Evolutionary conservation across 2,329 filamentous ascomycete species (phyloP).

Genomic region (Aspergillus pseudotamarii): DNA sequence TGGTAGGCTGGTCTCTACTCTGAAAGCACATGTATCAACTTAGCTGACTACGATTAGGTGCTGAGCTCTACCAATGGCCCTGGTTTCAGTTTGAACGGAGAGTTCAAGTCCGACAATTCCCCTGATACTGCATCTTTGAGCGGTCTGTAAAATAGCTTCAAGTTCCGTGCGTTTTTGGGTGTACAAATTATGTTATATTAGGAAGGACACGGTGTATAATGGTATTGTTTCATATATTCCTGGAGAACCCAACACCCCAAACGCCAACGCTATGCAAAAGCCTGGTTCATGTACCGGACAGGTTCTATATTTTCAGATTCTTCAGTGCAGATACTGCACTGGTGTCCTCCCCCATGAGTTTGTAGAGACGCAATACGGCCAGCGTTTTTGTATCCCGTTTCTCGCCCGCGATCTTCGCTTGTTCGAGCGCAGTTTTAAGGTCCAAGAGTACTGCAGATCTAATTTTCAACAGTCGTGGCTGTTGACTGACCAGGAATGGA

Average conservation of each 20-base stretch:
- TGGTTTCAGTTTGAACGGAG: conserved; percentile 82
- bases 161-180: conserved; percentile 26
- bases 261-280: conserved; percentile 51
- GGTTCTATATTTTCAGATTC: conserved; percentile 38
- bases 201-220: conserved; percentile 45
- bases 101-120: conserved; percentile 67
- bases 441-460: conserved; percentile 67
- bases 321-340: conserved; percentile 63
- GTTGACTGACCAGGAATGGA: conserved; percentile 64
- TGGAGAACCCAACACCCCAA: conserved; percentile 14
- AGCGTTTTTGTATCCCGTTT: conserved; percentile 49
- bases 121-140: conserved; percentile 53
- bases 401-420: conserved; percentile 48
- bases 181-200: conserved; percentile 48
- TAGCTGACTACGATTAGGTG: conserved; percentile 62
- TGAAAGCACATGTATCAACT: background rate
- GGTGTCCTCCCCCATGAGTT: conserved; percentile 61
- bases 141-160: conserved; percentile 50
- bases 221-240: conserved; percentile 36
- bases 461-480: conserved; percentile 58
- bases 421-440: conserved; percentile 64
- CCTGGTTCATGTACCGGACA: background rate
- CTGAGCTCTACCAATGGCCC: conserved; percentile 86
- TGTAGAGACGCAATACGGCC: conserved; percentile 62
- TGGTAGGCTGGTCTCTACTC: conserved; percentile 49